Base-by-base conservation (phyloP, 2,329 filamentous ascomycete genomes). In the Aspergillus caelatus region DNA sequence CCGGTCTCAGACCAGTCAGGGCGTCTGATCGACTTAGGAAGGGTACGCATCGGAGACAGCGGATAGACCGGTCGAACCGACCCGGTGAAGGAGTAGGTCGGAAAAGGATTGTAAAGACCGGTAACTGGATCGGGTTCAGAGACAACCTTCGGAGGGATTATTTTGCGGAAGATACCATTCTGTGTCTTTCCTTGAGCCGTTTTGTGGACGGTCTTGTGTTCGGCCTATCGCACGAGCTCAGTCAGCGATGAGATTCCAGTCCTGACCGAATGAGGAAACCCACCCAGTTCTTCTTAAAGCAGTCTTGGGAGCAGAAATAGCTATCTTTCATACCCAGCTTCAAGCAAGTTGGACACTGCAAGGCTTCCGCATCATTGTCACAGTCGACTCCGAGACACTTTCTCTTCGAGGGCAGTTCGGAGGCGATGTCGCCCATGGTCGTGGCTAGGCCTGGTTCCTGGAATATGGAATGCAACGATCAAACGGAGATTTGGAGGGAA, bases 271-370 rank as follows among this genome's bases (percentile, higher is more conserved):
- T 53, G 2, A 19, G 62, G 65, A 65, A 68, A 73, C 86, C 69
- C 85, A 97, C 94, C 94, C 94, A 97, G 83, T 92, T 97, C 79
- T 87, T 90, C 85, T 96, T 97, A 82, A 97, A 97, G 82, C 94
- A 97, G 70, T 97, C 94, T 79, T 97, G 94, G 16, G 92, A 91
- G 83, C 94, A 97, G 80, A 97, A 97, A 36, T 63, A 72, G 32
- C 70, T 70, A 36, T 57, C 63, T 61, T 93, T 91, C 78, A 93
- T 89, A 41, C 89, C 91, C 23, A 93, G 81, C 80, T 96, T 96
- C 74, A 96, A 84, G 78, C 94, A 97, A 28, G 91, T 97, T 61
- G 94, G 94, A 78, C 94, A 97, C 78, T 97, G 93, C 53, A 97
- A 83, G 55, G 89, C 82, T 64, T 91, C 88, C 60, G 93, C 93